Evolutionary conservation across 352 stramenopile species (phyloP).

Genomic region (Phytopythium kandeliae): DNA sequence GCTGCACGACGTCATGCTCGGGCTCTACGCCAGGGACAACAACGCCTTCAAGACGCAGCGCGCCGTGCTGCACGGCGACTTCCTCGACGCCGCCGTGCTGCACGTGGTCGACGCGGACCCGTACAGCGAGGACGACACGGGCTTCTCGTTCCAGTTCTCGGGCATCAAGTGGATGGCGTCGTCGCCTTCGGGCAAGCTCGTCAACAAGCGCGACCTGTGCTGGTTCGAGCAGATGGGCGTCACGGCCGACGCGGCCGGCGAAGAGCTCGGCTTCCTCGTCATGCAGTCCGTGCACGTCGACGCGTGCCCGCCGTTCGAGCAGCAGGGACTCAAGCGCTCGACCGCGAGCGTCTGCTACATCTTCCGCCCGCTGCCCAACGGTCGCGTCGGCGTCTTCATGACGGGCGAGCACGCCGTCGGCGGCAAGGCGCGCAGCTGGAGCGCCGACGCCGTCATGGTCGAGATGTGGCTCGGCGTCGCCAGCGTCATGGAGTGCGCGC

Average conservation of each 20-base stretch:
- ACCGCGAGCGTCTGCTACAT: slow-evolving; percentile 55
- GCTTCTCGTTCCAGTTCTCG: slow-evolving; percentile 45
- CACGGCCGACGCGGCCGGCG: slow-evolving; percentile 34
- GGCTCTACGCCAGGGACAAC: slow-evolving; percentile 43
- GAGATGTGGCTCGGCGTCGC: slow-evolving; percentile 60
- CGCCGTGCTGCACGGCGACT: slow-evolving; percentile 55
- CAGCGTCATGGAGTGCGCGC: slow-evolving; percentile 44
- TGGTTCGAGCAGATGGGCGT: slow-evolving; percentile 59
- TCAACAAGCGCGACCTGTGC: slow-evolving; percentile 63
- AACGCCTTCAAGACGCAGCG: slow-evolving; percentile 51
- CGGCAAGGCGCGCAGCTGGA: slow-evolving; percentile 56
- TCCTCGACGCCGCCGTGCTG: slow-evolving; percentile 47
- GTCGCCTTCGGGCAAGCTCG: slow-evolving; percentile 35
- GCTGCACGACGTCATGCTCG: slow-evolving; percentile 58
- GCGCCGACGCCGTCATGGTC: slow-evolving; percentile 39
- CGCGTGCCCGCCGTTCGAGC: slow-evolving; percentile 52
- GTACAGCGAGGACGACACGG: slow-evolving; percentile 41
- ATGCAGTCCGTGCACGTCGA: slow-evolving; percentile 49
- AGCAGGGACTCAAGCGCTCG: slow-evolving; percentile 47
- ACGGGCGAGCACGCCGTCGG: slow-evolving; percentile 43
- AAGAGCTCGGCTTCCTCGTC: slow-evolving; percentile 55
- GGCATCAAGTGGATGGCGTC: slow-evolving; percentile 61
- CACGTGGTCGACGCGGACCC: slow-evolving; percentile 52
- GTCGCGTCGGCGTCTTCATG: slow-evolving; percentile 59
- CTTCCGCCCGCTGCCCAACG: slow-evolving; percentile 44